Conservation (phyloP, 2,329 filamentous ascomycete genomes). For the Phaeosphaeriaceae sp. region DNA sequence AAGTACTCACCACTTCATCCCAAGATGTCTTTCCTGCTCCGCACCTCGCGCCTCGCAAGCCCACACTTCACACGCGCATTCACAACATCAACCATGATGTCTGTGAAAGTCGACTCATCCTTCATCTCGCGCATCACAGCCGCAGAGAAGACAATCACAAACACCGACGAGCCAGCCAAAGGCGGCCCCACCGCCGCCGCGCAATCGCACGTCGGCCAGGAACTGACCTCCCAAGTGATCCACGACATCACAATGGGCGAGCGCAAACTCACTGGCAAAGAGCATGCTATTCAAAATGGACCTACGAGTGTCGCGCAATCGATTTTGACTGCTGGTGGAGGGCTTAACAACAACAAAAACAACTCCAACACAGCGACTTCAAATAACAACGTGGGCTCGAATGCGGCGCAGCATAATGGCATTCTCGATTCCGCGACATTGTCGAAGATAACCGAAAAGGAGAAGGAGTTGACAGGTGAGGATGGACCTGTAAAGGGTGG, state of each 20-base stretch:
- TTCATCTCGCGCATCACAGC: conserved; percentile 52
- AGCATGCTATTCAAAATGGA: conserved; percentile 44
- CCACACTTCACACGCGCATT: conserved; percentile 10
- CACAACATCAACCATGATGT: conserved; percentile 20
- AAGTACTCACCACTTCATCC: neutral
- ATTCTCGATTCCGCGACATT: conserved; percentile 35
- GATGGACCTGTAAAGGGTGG: conserved; percentile 27
- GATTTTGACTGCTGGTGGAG: conserved; percentile 7
- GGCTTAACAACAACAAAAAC: neutral
- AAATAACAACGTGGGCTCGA: conserved; percentile 1
- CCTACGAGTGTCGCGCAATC: conserved; percentile 50
- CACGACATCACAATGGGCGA: conserved; percentile 54
- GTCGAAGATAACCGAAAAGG: conserved; percentile 37
- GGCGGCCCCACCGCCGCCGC: conserved; percentile 53
- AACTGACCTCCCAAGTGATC: conserved; percentile 44
- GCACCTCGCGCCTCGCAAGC: conserved; percentile 4
- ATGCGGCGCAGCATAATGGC: conserved; percentile 18
- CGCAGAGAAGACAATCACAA: conserved; percentile 50
- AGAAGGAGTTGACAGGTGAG: conserved; percentile 36
- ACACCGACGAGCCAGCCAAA: conserved; percentile 42
- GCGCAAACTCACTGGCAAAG: conserved; percentile 48
- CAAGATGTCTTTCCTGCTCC: conserved; percentile 22
- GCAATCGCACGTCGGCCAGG: conserved; percentile 45
- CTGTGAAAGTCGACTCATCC: conserved; percentile 42
- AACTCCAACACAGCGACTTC: conserved; percentile 4